These are phyloP conservation scores for Pseudogymnoascus sp. DNA, from an alignment of 2,329 filamentous ascomycete species.

Conservation along the genomic window DNA sequence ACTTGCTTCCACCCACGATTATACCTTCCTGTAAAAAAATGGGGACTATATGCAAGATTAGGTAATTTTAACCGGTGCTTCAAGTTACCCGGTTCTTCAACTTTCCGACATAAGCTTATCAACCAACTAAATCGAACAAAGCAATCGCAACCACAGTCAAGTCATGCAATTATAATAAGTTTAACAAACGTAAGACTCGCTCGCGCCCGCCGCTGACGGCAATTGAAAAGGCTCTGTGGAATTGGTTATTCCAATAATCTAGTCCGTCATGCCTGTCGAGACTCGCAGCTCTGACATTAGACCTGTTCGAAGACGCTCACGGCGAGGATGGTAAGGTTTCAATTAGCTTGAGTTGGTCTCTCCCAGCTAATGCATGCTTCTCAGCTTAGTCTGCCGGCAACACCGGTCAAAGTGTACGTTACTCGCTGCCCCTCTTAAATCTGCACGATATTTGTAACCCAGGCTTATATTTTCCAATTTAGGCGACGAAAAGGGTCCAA, in stretches of 20 bases:
- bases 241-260: neutral
- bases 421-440: neutral
- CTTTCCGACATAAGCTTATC: neutral
- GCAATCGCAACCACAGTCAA: neutral
- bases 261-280: neutral
- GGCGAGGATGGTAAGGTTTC: neutral
- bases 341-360: neutral
- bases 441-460: neutral
- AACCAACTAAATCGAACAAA: neutral
- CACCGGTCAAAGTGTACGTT: neutral
- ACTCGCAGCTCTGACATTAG: neutral
- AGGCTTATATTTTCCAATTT: neutral
- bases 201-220: neutral
- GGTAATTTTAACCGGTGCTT: neutral
- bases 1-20: too few species aligned
- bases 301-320: neutral
- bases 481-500: neutral
- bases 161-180: neutral
- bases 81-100: neutral
- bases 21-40: neutral
- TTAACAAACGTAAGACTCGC: neutral
- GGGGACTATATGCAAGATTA: neutral
- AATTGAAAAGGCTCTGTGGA: neutral
- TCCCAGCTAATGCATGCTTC: neutral
- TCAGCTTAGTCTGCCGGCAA: neutral